Conservation (phyloP, 805 yeast genomes). For the Candida schatavii region DNA sequence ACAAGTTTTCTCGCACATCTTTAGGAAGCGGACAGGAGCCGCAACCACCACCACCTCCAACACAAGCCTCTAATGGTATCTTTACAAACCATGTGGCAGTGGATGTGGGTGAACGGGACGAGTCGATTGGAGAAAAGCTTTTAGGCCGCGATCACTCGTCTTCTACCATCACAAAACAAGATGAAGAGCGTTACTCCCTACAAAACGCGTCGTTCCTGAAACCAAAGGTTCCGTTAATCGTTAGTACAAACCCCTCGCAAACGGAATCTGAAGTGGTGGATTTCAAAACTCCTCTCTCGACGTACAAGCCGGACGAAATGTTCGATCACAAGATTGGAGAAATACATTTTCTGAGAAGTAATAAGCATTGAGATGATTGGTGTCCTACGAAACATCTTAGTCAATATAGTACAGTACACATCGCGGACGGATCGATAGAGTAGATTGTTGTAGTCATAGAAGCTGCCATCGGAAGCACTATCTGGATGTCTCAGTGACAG, state of each 20-base stretch:
- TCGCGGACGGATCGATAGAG: too few species aligned
- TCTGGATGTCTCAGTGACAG: too few species aligned
- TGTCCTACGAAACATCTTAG: not conserved
- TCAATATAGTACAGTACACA: too few species aligned
- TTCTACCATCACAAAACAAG: not conserved
- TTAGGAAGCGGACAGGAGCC: not conserved
- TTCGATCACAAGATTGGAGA: not conserved
- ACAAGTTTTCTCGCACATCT: not conserved
- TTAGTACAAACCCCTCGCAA: slow-evolving; percentile 11
- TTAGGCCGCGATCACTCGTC: not conserved
- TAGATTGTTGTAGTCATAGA: too few species aligned
- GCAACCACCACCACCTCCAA: not conserved
- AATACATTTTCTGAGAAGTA: not conserved
- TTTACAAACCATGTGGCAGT: not conserved
- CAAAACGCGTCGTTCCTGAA: not conserved
- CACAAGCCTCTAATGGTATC: not conserved
- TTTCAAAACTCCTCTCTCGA: slow-evolving; percentile 13
- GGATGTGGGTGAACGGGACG: not conserved
- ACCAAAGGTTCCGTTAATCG: slow-evolving; percentile 11
- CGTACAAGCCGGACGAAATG: too few species aligned
- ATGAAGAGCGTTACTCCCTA: not conserved
- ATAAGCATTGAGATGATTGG: not conserved
- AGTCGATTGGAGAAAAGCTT: too few species aligned
- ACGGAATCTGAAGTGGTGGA: slow-evolving; percentile 8
- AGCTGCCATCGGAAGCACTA: too few species aligned